Percentiles rank a stretch among this genome's conserved stretches.
Evolutionary conservation across 208 protist genomes (phyloP).

Genomic region (Naegleria gruberi): DNA sequence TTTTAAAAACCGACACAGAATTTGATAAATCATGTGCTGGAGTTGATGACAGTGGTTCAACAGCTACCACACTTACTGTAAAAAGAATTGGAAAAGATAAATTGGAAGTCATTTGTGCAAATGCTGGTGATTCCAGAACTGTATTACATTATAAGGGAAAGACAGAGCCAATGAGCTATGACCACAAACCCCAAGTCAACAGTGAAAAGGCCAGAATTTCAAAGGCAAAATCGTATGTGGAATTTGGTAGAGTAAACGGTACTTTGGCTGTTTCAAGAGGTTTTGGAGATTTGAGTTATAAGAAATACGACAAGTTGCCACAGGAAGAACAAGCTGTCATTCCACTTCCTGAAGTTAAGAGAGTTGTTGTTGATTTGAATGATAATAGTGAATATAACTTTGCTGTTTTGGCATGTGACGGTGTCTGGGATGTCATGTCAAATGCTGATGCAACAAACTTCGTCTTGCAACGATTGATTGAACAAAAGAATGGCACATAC

Average conservation of each 20-base stretch:
- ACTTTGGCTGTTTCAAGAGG: constrained; percentile 80
- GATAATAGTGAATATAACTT: constrained; percentile 56
- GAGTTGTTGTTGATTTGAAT: neutral
- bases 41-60: constrained; percentile 44
- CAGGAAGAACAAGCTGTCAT: constrained; percentile 81
- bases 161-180: constrained; percentile 71
- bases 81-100: constrained; percentile 39
- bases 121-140: constrained; percentile 79
- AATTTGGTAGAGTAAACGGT: constrained; percentile 81
- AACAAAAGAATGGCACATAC: neutral
- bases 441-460: constrained; percentile 75
- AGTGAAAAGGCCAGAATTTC: constrained; percentile 71
- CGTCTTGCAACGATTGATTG: constrained; percentile 61
- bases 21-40: constrained; percentile 33
- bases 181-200: constrained; percentile 79
- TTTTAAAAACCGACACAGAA: constrained; percentile 60
- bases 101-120: constrained; percentile 64
- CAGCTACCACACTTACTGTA: constrained; percentile 57
- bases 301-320: constrained; percentile 61
- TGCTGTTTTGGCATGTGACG: constrained; percentile 80
- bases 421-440: constrained; percentile 78
- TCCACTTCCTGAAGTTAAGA: constrained; percentile 32
- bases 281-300: constrained; percentile 86
- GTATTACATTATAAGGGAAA: constrained; percentile 69
- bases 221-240: constrained; percentile 74